These are phyloP conservation scores for Ogataea nitratoaversa DNA, from an alignment of 805 yeast genomes.

Conservation along the genomic window DNA sequence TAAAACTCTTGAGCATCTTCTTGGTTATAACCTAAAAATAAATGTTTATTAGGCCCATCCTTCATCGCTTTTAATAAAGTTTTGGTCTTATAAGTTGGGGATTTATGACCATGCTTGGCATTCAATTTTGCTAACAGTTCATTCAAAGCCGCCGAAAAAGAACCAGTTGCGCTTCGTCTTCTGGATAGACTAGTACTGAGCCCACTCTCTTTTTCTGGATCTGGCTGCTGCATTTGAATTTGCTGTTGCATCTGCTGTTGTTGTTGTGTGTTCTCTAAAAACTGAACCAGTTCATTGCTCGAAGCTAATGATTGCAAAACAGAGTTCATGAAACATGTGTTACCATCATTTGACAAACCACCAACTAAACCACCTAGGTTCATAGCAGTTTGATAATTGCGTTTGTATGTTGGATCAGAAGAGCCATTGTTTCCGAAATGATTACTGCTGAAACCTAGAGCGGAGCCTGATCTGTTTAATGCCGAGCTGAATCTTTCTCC, in stretches of 20 bases:
- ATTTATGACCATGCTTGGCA: conserved; percentile 45
- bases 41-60: conserved; percentile 72
- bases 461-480: conserved; percentile 13
- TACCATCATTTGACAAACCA: conserved; percentile 85
- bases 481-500: conserved; percentile 19
- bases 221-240: background rate
- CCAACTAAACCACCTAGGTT: conserved; percentile 73
- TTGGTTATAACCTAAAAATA: conserved; percentile 82
- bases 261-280: conserved; percentile 41
- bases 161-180: conserved; percentile 1
- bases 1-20: conserved; percentile 97
- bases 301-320: conserved; percentile 83
- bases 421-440: conserved; percentile 1
- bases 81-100: conserved; percentile 60
- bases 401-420: conserved; percentile 17
- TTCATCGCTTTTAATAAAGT: conserved; percentile 63
- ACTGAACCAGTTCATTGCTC: conserved; percentile 53
- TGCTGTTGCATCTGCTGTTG: background rate
- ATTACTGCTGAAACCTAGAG: conserved; percentile 10
- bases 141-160: conserved; percentile 52
- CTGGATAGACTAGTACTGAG: background rate
- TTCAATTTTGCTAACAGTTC: conserved; percentile 54
- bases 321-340: conserved; percentile 92
- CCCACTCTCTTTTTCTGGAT: background rate
- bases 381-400: conserved; percentile 34